Evolutionary conservation across 768 basidiomycete species (phyloP).

Genomic region (Phylloporus scabripes): DNA sequence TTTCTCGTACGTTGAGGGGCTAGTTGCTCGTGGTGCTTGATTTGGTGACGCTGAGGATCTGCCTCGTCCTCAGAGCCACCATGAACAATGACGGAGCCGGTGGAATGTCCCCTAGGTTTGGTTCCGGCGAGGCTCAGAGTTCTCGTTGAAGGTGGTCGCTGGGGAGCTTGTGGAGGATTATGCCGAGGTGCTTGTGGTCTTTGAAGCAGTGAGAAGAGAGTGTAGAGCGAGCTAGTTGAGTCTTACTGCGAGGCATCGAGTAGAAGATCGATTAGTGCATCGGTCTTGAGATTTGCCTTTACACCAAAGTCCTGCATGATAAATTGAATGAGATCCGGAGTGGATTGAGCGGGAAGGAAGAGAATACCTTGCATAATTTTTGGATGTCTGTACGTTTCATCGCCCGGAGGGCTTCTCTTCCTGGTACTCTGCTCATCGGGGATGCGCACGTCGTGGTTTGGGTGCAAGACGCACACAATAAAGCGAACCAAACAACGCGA

Average conservation of each 20-base stretch:
- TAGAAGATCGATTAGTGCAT: conserved; percentile 70
- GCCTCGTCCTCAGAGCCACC: conserved; percentile 44
- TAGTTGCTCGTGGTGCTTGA: conserved; percentile 14
- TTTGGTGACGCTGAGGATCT: conserved; percentile 18
- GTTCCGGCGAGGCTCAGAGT: conserved; percentile 25
- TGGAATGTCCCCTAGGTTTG: conserved; percentile 30
- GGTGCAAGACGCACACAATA: conserved; percentile 41
- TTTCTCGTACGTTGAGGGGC: conserved; percentile 48
- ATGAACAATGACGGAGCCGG: conserved; percentile 35
- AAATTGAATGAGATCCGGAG: conserved; percentile 13
- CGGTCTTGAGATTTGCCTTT: conserved; percentile 77
- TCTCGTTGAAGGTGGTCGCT: conserved; percentile 31
- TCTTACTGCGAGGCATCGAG: conserved; percentile 45
- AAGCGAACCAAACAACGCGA: conserved; percentile 48
- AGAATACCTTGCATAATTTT: conserved; percentile 53
- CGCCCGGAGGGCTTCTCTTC: conserved; percentile 43
- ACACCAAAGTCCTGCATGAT: conserved; percentile 64
- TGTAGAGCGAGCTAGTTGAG: conserved; percentile 32
- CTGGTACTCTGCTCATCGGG: conserved; percentile 39
- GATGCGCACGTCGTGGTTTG: conserved; percentile 34
- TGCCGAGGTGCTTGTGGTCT: conserved; percentile 26
- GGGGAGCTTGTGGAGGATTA: conserved; percentile 16
- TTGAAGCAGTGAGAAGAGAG: conserved; percentile 28
- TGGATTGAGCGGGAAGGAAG: conserved; percentile 10
- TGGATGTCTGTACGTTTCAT: conserved; percentile 55